phyloP scores from a whole-genome alignment of 352 stramenopile species.

The Peronospora tabacina region DNA sequence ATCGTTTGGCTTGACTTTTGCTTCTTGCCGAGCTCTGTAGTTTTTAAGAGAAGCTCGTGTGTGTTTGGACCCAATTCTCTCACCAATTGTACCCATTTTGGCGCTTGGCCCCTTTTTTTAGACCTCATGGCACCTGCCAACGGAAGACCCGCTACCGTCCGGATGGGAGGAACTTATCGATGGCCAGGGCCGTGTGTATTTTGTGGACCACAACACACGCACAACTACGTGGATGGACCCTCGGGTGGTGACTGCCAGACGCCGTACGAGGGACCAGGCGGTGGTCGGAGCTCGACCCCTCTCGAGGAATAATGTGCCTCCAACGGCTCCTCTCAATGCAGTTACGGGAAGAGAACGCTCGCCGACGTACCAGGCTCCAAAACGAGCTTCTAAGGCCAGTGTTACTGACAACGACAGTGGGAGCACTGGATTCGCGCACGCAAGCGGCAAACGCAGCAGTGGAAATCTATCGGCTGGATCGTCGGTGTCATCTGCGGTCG shows the following conservation, averaged over 20 bases:
- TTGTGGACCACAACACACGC: constrained; percentile 72
- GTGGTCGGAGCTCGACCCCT: constrained; percentile 6
- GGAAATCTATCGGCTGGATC: constrained; percentile 18
- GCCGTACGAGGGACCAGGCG: constrained; percentile 19
- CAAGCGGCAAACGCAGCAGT: constrained; percentile 19
- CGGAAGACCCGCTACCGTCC: constrained; percentile 49
- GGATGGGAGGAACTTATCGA: constrained; percentile 81
- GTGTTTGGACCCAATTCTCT: not conserved
- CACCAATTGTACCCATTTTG: constrained; percentile 2
- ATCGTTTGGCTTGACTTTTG: not conserved
- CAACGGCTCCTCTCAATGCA: not conserved
- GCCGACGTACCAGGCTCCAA: constrained; percentile 22
- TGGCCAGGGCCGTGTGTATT: constrained; percentile 66
- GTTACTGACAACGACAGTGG: constrained; percentile 2
- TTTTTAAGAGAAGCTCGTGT: not conserved
- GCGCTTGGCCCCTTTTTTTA: constrained; percentile 15
- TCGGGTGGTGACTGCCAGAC: constrained; percentile 31
- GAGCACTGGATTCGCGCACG: constrained; percentile 9
- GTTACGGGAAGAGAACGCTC: constrained; percentile 1
- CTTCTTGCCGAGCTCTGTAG: constrained; percentile 2
- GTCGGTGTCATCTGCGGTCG: constrained; percentile 6
- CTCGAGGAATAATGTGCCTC: constrained; percentile 4
- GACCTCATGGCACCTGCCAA: constrained; percentile 78
- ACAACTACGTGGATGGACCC: constrained; percentile 78
- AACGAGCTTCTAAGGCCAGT: constrained; percentile 9